A percentile compares a stretch with the other conserved stretches of the same genome.
These are phyloP conservation scores for Penicillium arizonense DNA, from an alignment of 495 filamentous ascomycete species.

Conservation along the genomic window DNA sequence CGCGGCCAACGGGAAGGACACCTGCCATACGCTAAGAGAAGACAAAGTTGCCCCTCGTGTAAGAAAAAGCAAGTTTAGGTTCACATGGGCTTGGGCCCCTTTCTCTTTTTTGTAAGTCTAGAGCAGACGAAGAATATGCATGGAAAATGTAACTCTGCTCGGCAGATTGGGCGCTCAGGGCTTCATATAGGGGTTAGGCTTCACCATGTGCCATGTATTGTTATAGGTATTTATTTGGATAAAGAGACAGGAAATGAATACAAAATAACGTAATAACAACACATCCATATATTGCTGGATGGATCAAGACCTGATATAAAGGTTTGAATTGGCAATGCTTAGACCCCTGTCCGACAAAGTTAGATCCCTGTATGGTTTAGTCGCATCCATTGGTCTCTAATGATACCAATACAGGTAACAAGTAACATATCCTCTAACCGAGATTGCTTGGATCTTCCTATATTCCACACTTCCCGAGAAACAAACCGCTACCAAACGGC, in stretches of 20 bases:
- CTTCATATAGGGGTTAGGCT: neutral
- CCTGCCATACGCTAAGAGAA: neutral
- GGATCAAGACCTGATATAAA: too few species aligned
- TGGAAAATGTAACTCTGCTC: conserved; percentile 37
- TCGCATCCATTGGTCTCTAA: neutral
- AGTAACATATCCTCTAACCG: neutral
- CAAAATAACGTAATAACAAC: too few species aligned
- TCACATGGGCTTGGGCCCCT: neutral
- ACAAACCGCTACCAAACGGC: neutral
- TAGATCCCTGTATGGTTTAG: conserved; percentile 13
- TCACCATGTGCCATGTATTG: neutral
- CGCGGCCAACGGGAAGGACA: neutral
- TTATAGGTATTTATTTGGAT: too few species aligned
- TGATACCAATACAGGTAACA: neutral
- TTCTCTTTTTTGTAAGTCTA: conserved; percentile 10
- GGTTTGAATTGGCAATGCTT: neutral
- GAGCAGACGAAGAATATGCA: conserved; percentile 47
- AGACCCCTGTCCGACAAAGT: conserved; percentile 12
- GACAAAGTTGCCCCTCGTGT: neutral
- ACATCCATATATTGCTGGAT: too few species aligned
- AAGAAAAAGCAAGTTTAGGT: neutral
- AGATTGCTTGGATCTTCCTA: neutral
- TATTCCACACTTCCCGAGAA: neutral
- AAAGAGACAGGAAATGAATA: too few species aligned
- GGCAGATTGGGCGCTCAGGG: conserved; percentile 1